phyloP scores from a whole-genome alignment of 148 eudicot genomes.

The Amaranthus cruentus region DNA sequence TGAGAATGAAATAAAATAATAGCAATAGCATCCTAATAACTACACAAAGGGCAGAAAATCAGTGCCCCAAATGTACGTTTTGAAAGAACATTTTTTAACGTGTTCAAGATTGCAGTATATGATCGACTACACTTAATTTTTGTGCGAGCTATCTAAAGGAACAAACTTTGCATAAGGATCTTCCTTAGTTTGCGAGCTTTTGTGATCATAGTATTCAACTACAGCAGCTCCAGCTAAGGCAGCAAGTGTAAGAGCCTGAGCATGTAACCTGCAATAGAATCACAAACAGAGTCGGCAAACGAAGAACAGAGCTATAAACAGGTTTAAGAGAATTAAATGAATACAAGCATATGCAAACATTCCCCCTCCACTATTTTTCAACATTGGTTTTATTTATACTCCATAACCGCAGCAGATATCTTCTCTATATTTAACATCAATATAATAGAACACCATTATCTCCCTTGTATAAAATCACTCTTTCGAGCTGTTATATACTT shows the following conservation, averaged over 20 bases:
- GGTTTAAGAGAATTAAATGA: not conserved
- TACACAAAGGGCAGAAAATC: slow-evolving; percentile 22
- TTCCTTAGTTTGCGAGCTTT: slow-evolving; percentile 32
- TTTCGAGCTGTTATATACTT: too few species aligned
- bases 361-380: too few species aligned
- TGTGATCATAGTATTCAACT: slow-evolving; percentile 72
- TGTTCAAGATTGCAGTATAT: not conserved
- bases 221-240: slow-evolving; percentile 71
- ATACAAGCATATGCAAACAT: not conserved
- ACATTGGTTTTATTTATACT: too few species aligned
- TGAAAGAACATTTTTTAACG: not conserved
- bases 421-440: too few species aligned
- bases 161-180: slow-evolving; percentile 44
- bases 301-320: not conserved
- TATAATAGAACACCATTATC: too few species aligned
- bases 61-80: slow-evolving; percentile 13
- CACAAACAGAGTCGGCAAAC: slow-evolving; percentile 1
- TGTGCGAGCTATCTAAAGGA: slow-evolving; percentile 37
- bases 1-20: not conserved
- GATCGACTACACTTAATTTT: slow-evolving; percentile 26
- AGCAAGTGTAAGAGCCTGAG: slow-evolving; percentile 83
- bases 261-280: slow-evolving; percentile 51
- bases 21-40: slow-evolving; percentile 10
- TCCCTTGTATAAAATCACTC: too few species aligned
- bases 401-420: too few species aligned